Evolutionary conservation across 192 early-diverging fungal species (phyloP).

Genomic region (Helicostylum pulchrum): DNA sequence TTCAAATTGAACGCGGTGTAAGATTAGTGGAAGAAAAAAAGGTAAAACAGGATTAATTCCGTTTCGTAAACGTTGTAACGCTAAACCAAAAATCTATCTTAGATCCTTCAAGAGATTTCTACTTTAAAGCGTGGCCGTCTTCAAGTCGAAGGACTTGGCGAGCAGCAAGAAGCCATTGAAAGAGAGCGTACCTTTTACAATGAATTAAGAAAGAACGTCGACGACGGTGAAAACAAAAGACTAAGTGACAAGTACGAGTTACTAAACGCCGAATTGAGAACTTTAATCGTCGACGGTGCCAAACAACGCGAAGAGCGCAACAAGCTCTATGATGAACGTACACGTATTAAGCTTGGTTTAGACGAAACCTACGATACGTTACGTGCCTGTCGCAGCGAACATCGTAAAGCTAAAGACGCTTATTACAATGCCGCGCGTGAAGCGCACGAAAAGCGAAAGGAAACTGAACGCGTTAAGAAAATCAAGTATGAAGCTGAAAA

Average conservation of each 20-base stretch:
- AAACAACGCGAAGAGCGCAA: slow-evolving; percentile 59
- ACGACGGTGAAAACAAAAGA: slow-evolving; percentile 59
- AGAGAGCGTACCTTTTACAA: slow-evolving; percentile 55
- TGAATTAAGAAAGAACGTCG: slow-evolving; percentile 63
- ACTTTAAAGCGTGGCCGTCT: slow-evolving; percentile 73
- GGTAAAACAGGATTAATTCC: too few relatives aligned
- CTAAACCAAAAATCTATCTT: too few relatives aligned
- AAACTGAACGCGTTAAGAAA: slow-evolving; percentile 63
- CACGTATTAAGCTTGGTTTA: slow-evolving; percentile 63
- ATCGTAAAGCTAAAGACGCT: slow-evolving; percentile 70
- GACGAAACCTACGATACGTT: slow-evolving; percentile 66
- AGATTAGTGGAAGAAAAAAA: slow-evolving; percentile 87
- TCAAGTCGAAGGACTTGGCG: slow-evolving; percentile 56
- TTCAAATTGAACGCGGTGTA: slow-evolving; percentile 74
- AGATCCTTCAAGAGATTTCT: slow-evolving; percentile 77
- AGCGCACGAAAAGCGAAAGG: slow-evolving; percentile 59
- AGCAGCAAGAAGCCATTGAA: slow-evolving; percentile 53
- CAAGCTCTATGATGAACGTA: slow-evolving; percentile 68
- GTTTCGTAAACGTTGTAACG: too few relatives aligned
- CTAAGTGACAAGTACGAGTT: slow-evolving; percentile 65
- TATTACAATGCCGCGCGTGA: slow-evolving; percentile 69
- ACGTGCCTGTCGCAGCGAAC: slow-evolving; percentile 63
- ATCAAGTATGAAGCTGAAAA: slow-evolving; percentile 65
- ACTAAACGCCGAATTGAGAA: slow-evolving; percentile 70
- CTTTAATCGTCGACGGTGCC: slow-evolving; percentile 59